A percentile compares a stretch with the other conserved stretches of the same genome.
phyloP scores from a whole-genome alignment of 495 filamentous ascomycete species.

The Neurospora sp. region DNA sequence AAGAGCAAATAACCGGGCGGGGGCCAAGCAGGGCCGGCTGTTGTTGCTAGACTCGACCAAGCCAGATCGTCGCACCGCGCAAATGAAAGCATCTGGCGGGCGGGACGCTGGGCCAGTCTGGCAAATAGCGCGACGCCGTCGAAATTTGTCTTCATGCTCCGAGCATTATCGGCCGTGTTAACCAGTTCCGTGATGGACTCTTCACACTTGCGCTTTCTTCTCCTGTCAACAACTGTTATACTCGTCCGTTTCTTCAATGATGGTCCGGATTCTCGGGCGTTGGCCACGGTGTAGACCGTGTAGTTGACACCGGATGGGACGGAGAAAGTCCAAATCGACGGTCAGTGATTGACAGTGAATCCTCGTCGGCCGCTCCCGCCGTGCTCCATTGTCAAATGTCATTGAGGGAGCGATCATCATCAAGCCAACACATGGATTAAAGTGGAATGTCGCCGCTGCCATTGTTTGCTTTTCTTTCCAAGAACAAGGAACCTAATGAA shows the following conservation, averaged over 20 bases:
- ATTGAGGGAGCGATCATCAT: not conserved
- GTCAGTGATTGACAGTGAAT: not conserved
- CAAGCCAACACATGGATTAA: not conserved
- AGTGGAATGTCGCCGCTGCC: not conserved
- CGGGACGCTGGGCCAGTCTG: not conserved
- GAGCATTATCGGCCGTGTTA: not conserved
- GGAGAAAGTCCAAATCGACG: not conserved
- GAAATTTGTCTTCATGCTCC: not conserved
- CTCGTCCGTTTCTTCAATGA: not conserved
- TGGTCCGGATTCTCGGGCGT: not conserved
- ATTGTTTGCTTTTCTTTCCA: not conserved
- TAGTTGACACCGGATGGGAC: not conserved
- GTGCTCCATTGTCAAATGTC: not conserved
- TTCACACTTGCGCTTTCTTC: not conserved
- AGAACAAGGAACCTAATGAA: not conserved
- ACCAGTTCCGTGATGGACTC: not conserved
- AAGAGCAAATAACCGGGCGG: not conserved
- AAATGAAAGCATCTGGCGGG: not conserved
- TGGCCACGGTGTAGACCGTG: not conserved
- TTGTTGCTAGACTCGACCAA: not conserved
- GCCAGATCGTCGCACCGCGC: not conserved
- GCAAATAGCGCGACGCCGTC: not conserved
- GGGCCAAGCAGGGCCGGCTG: not conserved
- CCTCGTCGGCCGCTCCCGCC: not conserved
- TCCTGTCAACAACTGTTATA: not conserved